Evolutionary conservation across 1,284 basidiomycete genomes (phyloP).

Genomic region (Leccinum huronense): DNA sequence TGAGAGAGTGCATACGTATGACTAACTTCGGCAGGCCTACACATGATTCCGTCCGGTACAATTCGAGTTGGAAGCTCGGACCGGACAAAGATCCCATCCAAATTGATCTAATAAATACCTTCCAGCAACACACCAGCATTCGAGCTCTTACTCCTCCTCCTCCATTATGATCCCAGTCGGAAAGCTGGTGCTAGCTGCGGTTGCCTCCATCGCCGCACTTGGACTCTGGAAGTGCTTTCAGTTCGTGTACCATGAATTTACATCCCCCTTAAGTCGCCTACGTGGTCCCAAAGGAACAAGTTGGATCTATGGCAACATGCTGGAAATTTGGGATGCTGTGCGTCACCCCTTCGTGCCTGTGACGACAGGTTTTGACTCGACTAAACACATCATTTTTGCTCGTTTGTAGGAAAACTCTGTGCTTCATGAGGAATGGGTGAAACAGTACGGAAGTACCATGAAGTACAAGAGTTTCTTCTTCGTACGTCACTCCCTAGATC

Average conservation of each 20-base stretch:
- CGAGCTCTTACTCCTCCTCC: neutral
- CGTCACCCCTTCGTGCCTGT: slow-evolving; percentile 14
- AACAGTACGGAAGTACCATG: slow-evolving; percentile 53
- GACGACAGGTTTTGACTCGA: neutral
- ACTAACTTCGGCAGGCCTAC: neutral
- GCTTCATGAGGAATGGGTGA: slow-evolving; percentile 51
- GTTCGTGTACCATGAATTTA: slow-evolving; percentile 25
- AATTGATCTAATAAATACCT: neutral
- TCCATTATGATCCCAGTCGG: slow-evolving; percentile 19
- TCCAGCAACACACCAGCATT: neutral
- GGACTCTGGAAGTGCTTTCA: slow-evolving; percentile 35
- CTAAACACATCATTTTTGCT: neutral
- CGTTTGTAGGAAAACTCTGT: slow-evolving; percentile 34
- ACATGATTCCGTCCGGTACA: neutral
- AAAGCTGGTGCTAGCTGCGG: slow-evolving; percentile 10
- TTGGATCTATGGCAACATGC: slow-evolving; percentile 54
- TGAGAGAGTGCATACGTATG: neutral
- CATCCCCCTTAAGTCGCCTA: slow-evolving; percentile 45
- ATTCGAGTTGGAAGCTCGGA: neutral
- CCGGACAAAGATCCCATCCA: neutral
- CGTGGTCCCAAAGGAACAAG: slow-evolving; percentile 51
- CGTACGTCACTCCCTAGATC: slow-evolving; percentile 35
- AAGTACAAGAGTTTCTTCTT: slow-evolving; percentile 46
- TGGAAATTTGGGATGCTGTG: slow-evolving; percentile 44
- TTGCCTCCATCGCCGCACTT: slow-evolving; percentile 25